These are phyloP conservation scores for Cyberlindnera veronae DNA, from an alignment of 805 yeast genomes.

Conservation along the genomic window DNA sequence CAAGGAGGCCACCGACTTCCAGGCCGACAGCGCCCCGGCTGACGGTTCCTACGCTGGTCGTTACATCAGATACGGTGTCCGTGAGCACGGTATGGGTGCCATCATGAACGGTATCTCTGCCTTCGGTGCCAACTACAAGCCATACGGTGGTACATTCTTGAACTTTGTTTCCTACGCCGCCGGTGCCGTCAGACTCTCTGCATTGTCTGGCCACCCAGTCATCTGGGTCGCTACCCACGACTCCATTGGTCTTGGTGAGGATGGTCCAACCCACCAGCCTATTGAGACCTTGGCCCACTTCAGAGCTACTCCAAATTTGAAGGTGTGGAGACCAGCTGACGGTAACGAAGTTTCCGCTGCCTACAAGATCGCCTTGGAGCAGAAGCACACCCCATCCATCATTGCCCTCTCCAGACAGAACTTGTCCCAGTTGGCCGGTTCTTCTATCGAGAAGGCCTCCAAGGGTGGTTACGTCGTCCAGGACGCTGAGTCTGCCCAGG, in stretches of 20 bases:
- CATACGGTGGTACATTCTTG: slow-evolving; percentile 96
- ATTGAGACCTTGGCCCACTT: slow-evolving; percentile 84
- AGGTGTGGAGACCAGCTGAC: slow-evolving; percentile 92
- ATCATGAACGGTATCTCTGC: slow-evolving; percentile 96
- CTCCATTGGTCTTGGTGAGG: slow-evolving; percentile 89
- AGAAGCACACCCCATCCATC: slow-evolving; percentile 65
- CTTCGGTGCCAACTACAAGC: slow-evolving; percentile 78
- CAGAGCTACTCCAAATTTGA: slow-evolving; percentile 78
- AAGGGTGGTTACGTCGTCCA: slow-evolving; percentile 91
- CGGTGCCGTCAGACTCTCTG: slow-evolving; percentile 84
- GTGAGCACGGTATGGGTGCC: slow-evolving; percentile 99
- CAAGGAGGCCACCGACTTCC: slow-evolving; percentile 83
- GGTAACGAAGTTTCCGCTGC: slow-evolving; percentile 89
- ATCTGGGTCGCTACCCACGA: slow-evolving; percentile 89
- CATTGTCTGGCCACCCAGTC: slow-evolving; percentile 78
- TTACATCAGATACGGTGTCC: slow-evolving; percentile 95
- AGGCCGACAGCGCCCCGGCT: slow-evolving; percentile 72
- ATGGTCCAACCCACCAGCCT: slow-evolving; percentile 93
- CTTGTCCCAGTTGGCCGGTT: slow-evolving; percentile 91
- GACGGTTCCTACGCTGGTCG: slow-evolving; percentile 89
- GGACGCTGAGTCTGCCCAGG: slow-evolving; percentile 57
- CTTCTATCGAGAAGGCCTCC: slow-evolving; percentile 83
- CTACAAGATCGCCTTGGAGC: slow-evolving; percentile 60
- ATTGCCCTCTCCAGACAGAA: slow-evolving; percentile 82
- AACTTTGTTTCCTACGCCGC: slow-evolving; percentile 86